Percentiles rank a stretch among this genome's conserved stretches.
phyloP scores from a whole-genome alignment of 2,329 filamentous ascomycete genomes.

The Scolecobasidium constrictum region DNA sequence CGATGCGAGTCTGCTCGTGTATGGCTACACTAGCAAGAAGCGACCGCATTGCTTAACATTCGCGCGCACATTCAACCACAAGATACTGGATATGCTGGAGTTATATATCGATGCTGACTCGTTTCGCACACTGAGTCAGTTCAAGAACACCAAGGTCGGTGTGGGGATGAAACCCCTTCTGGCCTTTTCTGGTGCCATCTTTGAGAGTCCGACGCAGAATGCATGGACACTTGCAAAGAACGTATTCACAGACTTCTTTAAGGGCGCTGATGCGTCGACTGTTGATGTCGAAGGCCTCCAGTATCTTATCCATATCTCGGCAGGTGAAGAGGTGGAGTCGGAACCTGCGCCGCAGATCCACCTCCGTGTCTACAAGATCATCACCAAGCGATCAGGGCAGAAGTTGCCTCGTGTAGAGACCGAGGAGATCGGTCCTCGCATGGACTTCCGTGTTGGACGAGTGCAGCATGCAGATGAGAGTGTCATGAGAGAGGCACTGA shows the following conservation, averaged over 20 bases:
- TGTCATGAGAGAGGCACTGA: slow-evolving; percentile 82
- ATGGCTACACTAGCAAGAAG: slow-evolving; percentile 84
- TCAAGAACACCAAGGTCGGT: slow-evolving; percentile 53
- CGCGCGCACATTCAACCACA: slow-evolving; percentile 71
- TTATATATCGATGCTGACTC: slow-evolving; percentile 66
- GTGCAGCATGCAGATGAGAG: slow-evolving; percentile 65
- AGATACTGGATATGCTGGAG: slow-evolving; percentile 92
- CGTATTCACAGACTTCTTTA: slow-evolving; percentile 84
- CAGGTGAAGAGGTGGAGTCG: slow-evolving; percentile 44
- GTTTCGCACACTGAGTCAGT: slow-evolving; percentile 60
- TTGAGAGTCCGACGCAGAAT: slow-evolving; percentile 69
- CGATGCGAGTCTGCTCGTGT: slow-evolving; percentile 76
- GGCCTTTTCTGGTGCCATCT: slow-evolving; percentile 79
- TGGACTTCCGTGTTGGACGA: slow-evolving; percentile 82
- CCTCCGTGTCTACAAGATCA: slow-evolving; percentile 74
- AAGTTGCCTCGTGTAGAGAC: slow-evolving; percentile 83
- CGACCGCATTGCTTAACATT: slow-evolving; percentile 84
- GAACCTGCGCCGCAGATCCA: slow-evolving; percentile 39
- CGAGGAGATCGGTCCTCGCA: slow-evolving; percentile 88
- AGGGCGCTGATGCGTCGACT: slow-evolving; percentile 65
- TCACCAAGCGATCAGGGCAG: slow-evolving; percentile 77
- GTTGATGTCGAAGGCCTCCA: slow-evolving; percentile 93
- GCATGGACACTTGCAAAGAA: slow-evolving; percentile 80
- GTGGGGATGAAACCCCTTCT: slow-evolving; percentile 83
- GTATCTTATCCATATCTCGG: slow-evolving; percentile 74